Conservation (phyloP, 176 grass and related monocot genomes). For the Eragrostis curvula region DNA sequence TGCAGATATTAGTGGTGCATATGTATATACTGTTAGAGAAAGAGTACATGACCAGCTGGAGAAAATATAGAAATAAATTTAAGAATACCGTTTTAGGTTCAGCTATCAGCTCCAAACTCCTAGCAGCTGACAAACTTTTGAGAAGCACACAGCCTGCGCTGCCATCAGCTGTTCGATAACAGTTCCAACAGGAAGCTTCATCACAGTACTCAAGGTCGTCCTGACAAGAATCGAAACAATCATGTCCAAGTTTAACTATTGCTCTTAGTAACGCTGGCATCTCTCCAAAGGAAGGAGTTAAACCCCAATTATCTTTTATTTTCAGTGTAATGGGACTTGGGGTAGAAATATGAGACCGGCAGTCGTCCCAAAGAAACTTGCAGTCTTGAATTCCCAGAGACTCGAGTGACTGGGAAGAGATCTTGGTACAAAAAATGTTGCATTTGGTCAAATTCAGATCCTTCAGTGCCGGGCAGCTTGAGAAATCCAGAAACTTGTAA, state of each 20-base stretch:
- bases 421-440: background rate
- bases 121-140: background rate
- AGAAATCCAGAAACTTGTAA: background rate
- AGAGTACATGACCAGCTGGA: background rate
- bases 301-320: background rate
- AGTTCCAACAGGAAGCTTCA: background rate
- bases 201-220: background rate
- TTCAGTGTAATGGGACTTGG: background rate
- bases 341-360: background rate
- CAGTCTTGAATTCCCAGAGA: background rate
- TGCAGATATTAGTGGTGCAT: too few relatives aligned
- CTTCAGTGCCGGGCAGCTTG: slow-evolving; percentile 5
- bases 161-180: background rate
- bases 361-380: background rate
- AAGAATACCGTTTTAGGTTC: background rate
- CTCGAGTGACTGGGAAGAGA: background rate
- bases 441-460: background rate
- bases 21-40: too few relatives aligned
- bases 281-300: background rate
- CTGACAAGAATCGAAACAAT: background rate
- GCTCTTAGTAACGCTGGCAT: background rate
- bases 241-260: background rate
- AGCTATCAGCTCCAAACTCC: background rate
- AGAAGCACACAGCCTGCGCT: background rate
- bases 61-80: too few relatives aligned